Evolutionary conservation across 768 basidiomycete species (phyloP), one percentile per base, ranked within the genome.

Genomic region (Boletus edulis): DNA sequence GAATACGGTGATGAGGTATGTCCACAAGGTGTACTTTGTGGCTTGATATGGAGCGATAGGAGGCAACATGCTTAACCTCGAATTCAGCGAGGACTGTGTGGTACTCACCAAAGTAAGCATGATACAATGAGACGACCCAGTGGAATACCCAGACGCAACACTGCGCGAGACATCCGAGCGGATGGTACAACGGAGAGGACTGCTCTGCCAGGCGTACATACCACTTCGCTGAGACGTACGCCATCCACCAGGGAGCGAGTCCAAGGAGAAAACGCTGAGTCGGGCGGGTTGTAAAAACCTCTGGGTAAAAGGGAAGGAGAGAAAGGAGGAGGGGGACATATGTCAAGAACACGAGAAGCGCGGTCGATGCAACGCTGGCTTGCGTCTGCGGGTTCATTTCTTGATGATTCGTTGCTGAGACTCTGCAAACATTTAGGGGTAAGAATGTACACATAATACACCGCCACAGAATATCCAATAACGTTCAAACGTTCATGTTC

Each of bases 81-180:
- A 8, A 17, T 18, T 5, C 29, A 7, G 9, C 20, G n/a, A 4
- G 17, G 24, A 48, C 2, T 0, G 29, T 7, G 24, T 1, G 29
- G 22, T 24, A 44, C 65, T 3, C 24, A 66, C 65, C 53, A 27
- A 67, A 68, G 51, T 54, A 48, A 27, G 63, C 66, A 15, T 56
- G 49, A 48, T 68, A 67, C 0, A 59, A 27, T 0, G 57, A 54
- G 38, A 63, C 43, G 4, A 54, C 49, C 63, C 61, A 68, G 27
- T 67, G 66, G 27, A 67, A 54, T 10, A 63, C 63, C 66, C 66
- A 67, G 17, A 61, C 35, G 22, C 49, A 61, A 32, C 64, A 67
- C 39, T 68, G 67, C 0, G 56, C n/a, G 11, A 66, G 57, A 46
- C 66, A 67, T 32, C 66, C 66, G 0, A 63, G 18, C 0, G 66